Evolutionary conservation across 371 early-diverging fungal genomes (phyloP).

Genomic region (Apophysomyces ossiformis): DNA sequence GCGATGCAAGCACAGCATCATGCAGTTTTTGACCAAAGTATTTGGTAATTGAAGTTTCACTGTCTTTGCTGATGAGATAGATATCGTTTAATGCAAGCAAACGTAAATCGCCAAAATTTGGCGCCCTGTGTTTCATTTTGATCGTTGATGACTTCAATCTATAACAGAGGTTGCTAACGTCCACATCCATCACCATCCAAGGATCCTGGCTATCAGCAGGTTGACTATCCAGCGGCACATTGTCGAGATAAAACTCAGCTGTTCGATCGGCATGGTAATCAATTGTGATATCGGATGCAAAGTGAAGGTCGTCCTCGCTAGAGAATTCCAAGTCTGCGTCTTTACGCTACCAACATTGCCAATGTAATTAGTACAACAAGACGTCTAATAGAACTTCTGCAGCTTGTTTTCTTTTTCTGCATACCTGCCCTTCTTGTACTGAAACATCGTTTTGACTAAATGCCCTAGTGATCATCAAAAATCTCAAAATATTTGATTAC

Average conservation of each 20-base stretch:
- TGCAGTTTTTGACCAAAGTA: not conserved
- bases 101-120: not conserved
- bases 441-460: too few relatives aligned
- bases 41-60: not conserved
- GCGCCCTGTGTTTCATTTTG: not conserved
- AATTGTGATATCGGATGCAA: not conserved
- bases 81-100: constrained; percentile 1
- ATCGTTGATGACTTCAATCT: not conserved
- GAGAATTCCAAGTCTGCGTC: too few relatives aligned
- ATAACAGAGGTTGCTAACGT: not conserved
- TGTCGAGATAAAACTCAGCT: not conserved
- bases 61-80: not conserved
- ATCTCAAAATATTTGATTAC: too few relatives aligned
- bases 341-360: too few relatives aligned
- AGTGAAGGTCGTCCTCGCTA: not conserved
- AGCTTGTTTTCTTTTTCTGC: too few relatives aligned
- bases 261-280: not conserved
- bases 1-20: not conserved
- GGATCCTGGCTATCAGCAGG: not conserved
- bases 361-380: too few relatives aligned
- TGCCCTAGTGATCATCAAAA: too few relatives aligned
- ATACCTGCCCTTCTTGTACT: too few relatives aligned
- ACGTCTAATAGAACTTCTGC: too few relatives aligned
- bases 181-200: not conserved
- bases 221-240: not conserved